Conservation (phyloP, 176 grass and related monocot genomes). For the Carex littledalei region DNA sequence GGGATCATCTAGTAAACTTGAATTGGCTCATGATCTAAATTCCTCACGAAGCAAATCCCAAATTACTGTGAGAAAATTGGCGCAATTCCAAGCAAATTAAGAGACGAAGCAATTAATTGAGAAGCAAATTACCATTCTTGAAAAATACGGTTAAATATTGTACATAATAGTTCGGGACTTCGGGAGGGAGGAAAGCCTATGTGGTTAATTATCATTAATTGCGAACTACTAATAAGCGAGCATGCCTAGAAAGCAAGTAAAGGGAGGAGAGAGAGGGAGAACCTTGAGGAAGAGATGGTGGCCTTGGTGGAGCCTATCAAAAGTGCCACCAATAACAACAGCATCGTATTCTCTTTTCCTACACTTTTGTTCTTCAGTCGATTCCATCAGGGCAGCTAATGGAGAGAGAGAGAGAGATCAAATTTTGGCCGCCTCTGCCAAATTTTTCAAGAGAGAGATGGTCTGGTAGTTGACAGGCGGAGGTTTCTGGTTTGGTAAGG, state of each 20-base stretch:
- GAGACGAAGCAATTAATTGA: not conserved
- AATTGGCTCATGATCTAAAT: not conserved
- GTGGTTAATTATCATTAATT: not conserved
- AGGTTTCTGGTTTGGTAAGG: not conserved
- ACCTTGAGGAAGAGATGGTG: conserved; percentile 89
- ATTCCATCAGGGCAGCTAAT: conserved; percentile 25
- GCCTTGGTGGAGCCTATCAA: conserved; percentile 75
- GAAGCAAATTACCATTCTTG: not conserved
- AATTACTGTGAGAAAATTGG: not conserved
- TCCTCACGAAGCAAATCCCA: not conserved
- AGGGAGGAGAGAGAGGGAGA: not conserved
- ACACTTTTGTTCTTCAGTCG: conserved; percentile 48
- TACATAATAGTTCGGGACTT: not conserved
- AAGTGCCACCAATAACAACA: conserved; percentile 87
- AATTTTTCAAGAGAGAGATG: not conserved
- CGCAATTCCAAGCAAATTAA: not conserved
- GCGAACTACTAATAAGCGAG: not conserved
- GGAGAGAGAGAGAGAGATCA: not conserved
- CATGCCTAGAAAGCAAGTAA: not conserved
- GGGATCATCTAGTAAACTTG: not conserved
- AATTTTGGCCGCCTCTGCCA: too few relatives aligned
- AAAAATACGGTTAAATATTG: not conserved
- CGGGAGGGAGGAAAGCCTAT: not conserved
- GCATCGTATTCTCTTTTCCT: conserved; percentile 39
- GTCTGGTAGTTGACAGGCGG: not conserved